These are phyloP conservation scores for Eucalyptus virginea DNA, from an alignment of 345 rosid genomes.

Conservation along the genomic window DNA sequence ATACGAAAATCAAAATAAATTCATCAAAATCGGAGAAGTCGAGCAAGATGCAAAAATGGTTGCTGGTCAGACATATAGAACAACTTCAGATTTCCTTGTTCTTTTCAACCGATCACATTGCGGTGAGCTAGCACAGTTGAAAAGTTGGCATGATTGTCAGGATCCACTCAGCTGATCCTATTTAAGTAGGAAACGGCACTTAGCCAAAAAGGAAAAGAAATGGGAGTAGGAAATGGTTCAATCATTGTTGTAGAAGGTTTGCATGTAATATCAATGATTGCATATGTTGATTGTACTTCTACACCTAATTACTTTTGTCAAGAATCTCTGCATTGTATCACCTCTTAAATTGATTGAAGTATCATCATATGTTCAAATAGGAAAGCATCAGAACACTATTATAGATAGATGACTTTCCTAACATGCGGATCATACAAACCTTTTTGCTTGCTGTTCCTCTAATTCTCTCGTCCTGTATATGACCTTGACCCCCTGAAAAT, in stretches of 20 bases:
- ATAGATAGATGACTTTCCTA: neutral
- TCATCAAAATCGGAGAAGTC: neutral
- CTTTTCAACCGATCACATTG: neutral
- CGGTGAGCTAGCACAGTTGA: neutral
- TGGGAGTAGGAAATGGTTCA: neutral
- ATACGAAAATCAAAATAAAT: neutral
- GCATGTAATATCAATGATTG: neutral
- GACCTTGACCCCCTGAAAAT: constrained; percentile 69
- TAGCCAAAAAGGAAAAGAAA: neutral
- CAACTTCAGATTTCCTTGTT: neutral
- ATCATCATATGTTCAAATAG: neutral
- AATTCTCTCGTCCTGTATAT: constrained; percentile 72
- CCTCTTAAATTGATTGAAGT: neutral
- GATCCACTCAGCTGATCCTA: neutral
- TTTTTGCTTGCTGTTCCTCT: constrained; percentile 82
- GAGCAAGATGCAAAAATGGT: neutral
- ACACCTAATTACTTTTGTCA: neutral
- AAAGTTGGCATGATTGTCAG: neutral
- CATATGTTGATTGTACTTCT: neutral
- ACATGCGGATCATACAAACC: constrained; percentile 21
- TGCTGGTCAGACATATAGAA: neutral
- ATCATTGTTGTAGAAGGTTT: neutral
- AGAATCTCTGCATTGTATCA: neutral
- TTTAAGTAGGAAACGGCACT: neutral
- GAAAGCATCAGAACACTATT: neutral